phyloP scores from a whole-genome alignment of 2,329 filamentous ascomycete genomes.

The Magnaporthiopsis incrustans region DNA sequence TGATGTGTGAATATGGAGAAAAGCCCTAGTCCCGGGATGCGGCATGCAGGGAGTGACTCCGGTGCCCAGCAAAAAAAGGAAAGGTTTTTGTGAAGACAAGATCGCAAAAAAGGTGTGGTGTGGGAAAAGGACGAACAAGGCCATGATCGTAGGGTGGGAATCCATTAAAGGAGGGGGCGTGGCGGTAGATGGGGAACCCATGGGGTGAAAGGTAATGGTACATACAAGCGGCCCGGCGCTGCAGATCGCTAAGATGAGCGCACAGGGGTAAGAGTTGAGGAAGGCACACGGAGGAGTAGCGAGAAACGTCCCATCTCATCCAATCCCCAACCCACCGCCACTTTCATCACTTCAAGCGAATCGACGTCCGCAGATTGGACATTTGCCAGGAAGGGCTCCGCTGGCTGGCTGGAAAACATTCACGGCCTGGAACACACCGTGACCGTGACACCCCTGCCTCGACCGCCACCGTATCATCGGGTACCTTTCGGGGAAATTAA shows the following conservation, averaged over 20 bases:
- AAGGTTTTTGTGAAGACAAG: neutral
- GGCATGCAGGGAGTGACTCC: neutral
- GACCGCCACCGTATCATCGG: neutral
- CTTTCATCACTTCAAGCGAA: too few relatives aligned
- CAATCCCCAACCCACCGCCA: neutral
- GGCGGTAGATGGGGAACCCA: neutral
- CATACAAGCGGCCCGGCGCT: neutral
- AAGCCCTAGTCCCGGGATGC: neutral
- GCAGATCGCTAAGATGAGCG: neutral
- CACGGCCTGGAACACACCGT: neutral
- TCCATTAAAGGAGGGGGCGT: neutral
- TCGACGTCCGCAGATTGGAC: neutral
- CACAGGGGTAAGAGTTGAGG: neutral
- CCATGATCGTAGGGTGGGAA: neutral
- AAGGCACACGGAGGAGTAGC: neutral
- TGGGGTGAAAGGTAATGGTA: neutral
- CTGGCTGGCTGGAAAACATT: neutral
- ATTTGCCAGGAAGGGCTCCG: neutral
- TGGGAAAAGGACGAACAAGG: neutral
- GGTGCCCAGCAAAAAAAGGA: neutral
- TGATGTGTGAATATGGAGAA: slow-evolving; percentile 5
- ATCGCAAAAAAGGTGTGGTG: neutral
- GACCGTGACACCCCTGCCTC: too few relatives aligned
- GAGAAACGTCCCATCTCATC: neutral
- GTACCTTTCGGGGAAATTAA: neutral